Conservation (phyloP, 306 rosid genomes). For the Lathyrus tuberosus region DNA sequence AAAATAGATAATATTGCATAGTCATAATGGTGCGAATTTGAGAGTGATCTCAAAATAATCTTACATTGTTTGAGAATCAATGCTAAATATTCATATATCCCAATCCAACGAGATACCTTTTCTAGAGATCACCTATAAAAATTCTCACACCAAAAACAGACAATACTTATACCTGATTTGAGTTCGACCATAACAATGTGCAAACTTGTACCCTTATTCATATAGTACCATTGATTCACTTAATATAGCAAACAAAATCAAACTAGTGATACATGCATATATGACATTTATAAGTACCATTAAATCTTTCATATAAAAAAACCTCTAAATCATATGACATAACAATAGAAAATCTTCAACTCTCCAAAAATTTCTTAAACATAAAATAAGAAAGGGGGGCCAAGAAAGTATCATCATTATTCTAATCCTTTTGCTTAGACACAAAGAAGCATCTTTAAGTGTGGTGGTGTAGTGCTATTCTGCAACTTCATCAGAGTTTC, state of each 20-base stretch:
- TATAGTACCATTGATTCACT: background rate
- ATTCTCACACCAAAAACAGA: no score
- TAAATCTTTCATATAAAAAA: background rate
- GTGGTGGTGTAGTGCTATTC: constrained; percentile 43
- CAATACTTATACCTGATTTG: no score
- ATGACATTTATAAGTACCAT: constrained; percentile 6
- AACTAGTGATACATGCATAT: background rate
- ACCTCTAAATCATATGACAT: background rate
- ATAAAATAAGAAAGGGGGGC: background rate
- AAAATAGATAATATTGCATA: no score
- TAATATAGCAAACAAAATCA: background rate
- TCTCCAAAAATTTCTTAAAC: background rate
- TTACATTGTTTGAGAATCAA: no score
- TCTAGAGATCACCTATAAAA: no score
- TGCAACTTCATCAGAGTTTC: constrained; percentile 40
- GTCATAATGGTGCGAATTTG: no score
- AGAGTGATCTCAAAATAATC: no score
- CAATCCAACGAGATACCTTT: no score
- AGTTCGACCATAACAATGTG: no score
- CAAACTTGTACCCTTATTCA: no score
- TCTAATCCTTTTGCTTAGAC: constrained; percentile 41
- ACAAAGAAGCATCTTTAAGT: constrained; percentile 54
- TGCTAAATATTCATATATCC: no score
- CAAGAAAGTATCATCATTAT: constrained; percentile 38
- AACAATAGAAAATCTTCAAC: background rate